Base-by-base conservation (phyloP, 352 stramenopile species). In the Pythium periplocum region DNA sequence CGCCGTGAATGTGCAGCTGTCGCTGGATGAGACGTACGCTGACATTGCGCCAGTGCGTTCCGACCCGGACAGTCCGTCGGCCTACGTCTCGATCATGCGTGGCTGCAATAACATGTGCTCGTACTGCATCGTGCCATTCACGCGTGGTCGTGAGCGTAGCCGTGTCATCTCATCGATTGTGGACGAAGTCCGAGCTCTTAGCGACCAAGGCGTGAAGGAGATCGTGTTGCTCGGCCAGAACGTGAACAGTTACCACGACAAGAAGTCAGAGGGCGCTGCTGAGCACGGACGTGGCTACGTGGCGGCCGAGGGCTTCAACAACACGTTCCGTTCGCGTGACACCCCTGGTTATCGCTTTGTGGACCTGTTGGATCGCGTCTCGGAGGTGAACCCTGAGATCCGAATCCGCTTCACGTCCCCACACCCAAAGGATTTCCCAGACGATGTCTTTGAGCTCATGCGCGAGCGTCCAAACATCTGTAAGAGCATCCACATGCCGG, bases 31-130 rank as follows among this genome's bases (percentile, higher is more conserved):
- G 77, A 99, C 96, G 4, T 99, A 99, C 72, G 95, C 96, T 11
- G 97, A 99, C 68, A 98, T 99, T 55, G 79, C 85, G 10, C 97
- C 97, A 1, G 83, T 99, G 48, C 84, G 97, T 11, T 74, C 75
- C 2, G 83, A 95, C 74, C 74, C 78, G 31, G 52, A 77, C 63
- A 84, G 69, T 44, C 89, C 90, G 30, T 90, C 96, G 41, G 95
- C 96, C 4, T 99, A 98, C 69, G 89, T 99, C 10, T 98, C 89
- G 9, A 98, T 99, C 66, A 99, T 99, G 96, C 79, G 97, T 45
- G 97, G 97, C 55, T 99, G 97, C 75, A 99, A 99, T 72, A 99
- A 99, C 71, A 99, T 99, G 87, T 99, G 97, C 75, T 97, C 86
- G 11, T 99, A 99, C 78, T 99, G 98, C 75, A 98, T 99, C 52